Evolutionary conservation across 2,329 filamentous ascomycete species (phyloP), one percentile per base, ranked within the genome.

Genomic region (Fusarium denticulatum): DNA sequence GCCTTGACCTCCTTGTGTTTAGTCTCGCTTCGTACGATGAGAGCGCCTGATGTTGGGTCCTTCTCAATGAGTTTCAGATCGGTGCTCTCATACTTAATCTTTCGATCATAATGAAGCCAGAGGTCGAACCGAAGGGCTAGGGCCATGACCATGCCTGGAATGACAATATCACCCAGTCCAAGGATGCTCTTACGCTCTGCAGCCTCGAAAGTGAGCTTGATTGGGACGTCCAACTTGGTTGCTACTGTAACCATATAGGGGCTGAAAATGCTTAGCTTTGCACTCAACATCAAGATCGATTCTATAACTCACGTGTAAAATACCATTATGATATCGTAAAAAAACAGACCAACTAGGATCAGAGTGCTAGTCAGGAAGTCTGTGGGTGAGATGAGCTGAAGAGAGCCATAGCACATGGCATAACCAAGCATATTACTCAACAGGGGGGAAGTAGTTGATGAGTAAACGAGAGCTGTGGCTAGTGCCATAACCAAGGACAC

Each of bases 301-400:
- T 10, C 5, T 52, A 24, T 14, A 20, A 86, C 89, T 82, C 80
- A 91, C 85, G 93, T 95, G 80, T 93, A 96, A 80, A 96, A 96
- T 11, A 96, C 94, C 87, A 96, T 95, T 81, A 96, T 91, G 55
- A 99, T 96, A 80, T 99, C 96, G 79, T 99, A 99, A 79, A 97
- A 90, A 84, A 98, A 98, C 2, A 98, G 86, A 0, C 92, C 94
- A 15, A 86, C 84, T 3, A 98, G 86, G 15, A 98, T 91, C 47
- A 95, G 82, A 12, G 92, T 93, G 1, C 94, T 94, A 0, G 94
- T 97, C 61, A 88, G 84, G 79, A 98, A 97, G 0, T 94, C 96
- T 0, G 95, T 97, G 0, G 95, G 95, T 3, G 95, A 97, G 85
- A 98, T 90, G 60, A 97, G 84, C 76, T 96, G 90, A 62, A 98